phyloP scores from a whole-genome alignment of 768 basidiomycete genomes.

The Multifurca ochricompacta region DNA sequence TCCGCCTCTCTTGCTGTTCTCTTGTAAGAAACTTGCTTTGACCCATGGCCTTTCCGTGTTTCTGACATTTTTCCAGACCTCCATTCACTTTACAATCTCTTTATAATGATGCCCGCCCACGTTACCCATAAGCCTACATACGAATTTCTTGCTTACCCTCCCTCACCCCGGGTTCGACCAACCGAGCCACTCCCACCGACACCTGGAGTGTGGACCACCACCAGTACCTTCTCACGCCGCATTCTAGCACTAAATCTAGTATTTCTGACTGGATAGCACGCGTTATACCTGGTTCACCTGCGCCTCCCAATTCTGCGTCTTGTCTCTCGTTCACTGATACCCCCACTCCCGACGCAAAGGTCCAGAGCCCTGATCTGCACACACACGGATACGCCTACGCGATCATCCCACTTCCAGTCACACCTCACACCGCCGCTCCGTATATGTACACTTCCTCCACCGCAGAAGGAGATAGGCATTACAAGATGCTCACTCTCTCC shows the following conservation, averaged over 20 bases:
- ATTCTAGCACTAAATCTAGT: conserved; percentile 39
- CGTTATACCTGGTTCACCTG: conserved; percentile 65
- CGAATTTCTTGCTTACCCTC: conserved; percentile 28
- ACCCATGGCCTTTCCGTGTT: neutral
- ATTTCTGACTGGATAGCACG: conserved; percentile 57
- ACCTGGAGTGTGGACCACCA: conserved; percentile 17
- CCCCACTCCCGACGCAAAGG: conserved; percentile 40
- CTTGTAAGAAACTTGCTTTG: neutral
- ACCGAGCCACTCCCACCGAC: conserved; percentile 25
- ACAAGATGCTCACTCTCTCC: conserved; percentile 36
- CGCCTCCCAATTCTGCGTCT: conserved; percentile 39
- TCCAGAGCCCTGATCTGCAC: conserved; percentile 48
- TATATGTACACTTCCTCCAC: neutral
- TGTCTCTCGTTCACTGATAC: conserved; percentile 39
- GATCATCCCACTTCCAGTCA: conserved; percentile 36
- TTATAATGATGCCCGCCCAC: neutral
- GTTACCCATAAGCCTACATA: conserved; percentile 17
- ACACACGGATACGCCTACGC: conserved; percentile 58
- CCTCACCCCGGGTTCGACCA: conserved; percentile 26
- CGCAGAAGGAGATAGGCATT: neutral
- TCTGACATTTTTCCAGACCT: neutral
- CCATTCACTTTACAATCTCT: neutral
- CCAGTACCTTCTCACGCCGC: conserved; percentile 15
- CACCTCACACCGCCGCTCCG: conserved; percentile 1
- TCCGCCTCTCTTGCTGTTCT: neutral